These are phyloP conservation scores for Tetracladium marchalianum DNA, from an alignment of 495 filamentous ascomycete species.

Conservation along the genomic window DNA sequence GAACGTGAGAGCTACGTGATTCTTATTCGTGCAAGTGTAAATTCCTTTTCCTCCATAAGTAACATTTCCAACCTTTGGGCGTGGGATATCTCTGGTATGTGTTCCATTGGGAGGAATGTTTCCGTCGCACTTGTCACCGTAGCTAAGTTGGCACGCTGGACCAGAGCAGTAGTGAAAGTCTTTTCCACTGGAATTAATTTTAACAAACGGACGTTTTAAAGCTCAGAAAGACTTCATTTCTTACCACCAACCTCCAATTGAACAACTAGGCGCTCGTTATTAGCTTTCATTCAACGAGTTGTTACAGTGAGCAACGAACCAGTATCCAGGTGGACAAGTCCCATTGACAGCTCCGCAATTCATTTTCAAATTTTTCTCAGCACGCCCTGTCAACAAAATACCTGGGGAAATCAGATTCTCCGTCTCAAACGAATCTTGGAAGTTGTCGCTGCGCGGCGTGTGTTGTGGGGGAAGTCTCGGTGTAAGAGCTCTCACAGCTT, in stretches of 20 bases:
- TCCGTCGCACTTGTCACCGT: slow-evolving; percentile 55
- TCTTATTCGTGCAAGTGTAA: slow-evolving; percentile 44
- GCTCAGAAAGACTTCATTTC: too few species aligned
- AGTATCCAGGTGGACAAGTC: slow-evolving; percentile 4
- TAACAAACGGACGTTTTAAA: too few species aligned
- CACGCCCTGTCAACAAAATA: too few species aligned
- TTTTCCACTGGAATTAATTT: neutral
- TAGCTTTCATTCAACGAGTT: neutral
- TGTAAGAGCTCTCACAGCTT: too few species aligned
- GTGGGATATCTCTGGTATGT: slow-evolving; percentile 47
- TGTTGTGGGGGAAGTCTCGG: too few species aligned
- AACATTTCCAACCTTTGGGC: slow-evolving; percentile 48
- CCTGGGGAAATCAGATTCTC: too few species aligned
- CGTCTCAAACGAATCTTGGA: too few species aligned
- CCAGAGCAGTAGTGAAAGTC: slow-evolving; percentile 47
- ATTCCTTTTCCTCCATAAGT: slow-evolving; percentile 53
- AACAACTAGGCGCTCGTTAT: too few species aligned
- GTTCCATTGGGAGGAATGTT: slow-evolving; percentile 51
- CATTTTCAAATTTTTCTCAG: too few species aligned
- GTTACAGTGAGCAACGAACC: neutral
- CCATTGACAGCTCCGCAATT: slow-evolving; percentile 3
- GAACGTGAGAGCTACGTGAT: slow-evolving; percentile 51
- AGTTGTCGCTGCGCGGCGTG: too few species aligned
- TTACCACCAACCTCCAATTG: too few species aligned
- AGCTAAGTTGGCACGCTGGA: slow-evolving; percentile 62